Evolutionary conservation across 768 basidiomycete species (phyloP).

Genomic region (Tricholoma matsutake): DNA sequence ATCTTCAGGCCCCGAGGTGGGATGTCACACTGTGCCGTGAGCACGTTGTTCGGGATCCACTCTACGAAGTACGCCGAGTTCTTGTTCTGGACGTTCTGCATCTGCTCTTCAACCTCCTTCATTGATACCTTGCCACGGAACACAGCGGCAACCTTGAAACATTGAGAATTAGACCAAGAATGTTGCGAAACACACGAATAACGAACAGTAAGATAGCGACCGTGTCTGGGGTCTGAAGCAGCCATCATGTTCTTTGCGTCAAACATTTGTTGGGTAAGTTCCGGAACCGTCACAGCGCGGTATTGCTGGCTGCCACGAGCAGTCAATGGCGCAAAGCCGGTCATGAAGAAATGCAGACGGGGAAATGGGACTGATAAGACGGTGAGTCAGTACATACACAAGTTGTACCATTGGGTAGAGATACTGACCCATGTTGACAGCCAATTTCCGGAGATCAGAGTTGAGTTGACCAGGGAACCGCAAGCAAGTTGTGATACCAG

Average conservation of each 20-base stretch:
- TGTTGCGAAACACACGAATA: neutral
- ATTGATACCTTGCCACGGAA: conserved; percentile 99
- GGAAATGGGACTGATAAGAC: conserved; percentile 83
- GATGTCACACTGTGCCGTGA: conserved; percentile 98
- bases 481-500: conserved; percentile 96
- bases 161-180: neutral
- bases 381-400: neutral
- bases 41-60: conserved; percentile 99
- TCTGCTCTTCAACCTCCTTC: conserved; percentile 99
- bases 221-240: conserved; percentile 94
- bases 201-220: conserved; percentile 91
- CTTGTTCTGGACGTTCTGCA: conserved; percentile 97
- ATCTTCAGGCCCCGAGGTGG: conserved; percentile 94
- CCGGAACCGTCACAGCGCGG: conserved; percentile 95
- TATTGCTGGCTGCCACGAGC: conserved; percentile 93
- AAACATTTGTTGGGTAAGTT: conserved; percentile 99
- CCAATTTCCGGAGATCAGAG: conserved; percentile 96
- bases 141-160: conserved; percentile 74
- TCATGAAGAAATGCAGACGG: conserved; percentile 99
- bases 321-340: conserved; percentile 92
- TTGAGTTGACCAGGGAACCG: conserved; percentile 99
- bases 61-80: conserved; percentile 98
- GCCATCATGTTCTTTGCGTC: conserved; percentile 99
- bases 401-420: neutral
- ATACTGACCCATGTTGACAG: conserved; percentile 96